These are phyloP conservation scores for Metarhizium guizhouense DNA, from an alignment of 2,329 filamentous ascomycete species.

Conservation along the genomic window DNA sequence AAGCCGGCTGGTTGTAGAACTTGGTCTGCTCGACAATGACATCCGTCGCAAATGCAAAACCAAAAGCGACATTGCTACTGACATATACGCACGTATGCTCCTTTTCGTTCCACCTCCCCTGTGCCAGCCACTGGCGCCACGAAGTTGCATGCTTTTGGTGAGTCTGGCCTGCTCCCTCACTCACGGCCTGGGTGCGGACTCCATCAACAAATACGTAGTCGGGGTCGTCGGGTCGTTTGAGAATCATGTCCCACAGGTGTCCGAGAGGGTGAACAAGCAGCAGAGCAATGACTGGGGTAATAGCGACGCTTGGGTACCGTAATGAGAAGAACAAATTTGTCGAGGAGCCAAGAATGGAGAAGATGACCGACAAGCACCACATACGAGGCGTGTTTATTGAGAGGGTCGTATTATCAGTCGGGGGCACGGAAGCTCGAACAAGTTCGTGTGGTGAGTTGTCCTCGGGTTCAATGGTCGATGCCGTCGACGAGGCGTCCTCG, in stretches of 20 bases:
- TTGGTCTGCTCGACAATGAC: constrained; percentile 85
- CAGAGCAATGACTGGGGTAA: constrained; percentile 80
- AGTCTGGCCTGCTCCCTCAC: constrained; percentile 10
- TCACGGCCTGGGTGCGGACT: constrained; percentile 18
- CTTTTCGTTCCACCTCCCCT: constrained; percentile 80
- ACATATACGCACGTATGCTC: constrained; percentile 86
- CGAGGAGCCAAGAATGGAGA: constrained; percentile 71
- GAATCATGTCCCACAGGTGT: constrained; percentile 63
- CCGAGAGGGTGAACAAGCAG: constrained; percentile 79
- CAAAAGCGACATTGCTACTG: constrained; percentile 82
- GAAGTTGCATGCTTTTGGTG: constrained; percentile 25
- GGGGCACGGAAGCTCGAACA: constrained; percentile 70
- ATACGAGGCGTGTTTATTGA: constrained; percentile 83
- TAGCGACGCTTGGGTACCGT: constrained; percentile 82
- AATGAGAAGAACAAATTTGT: constrained; percentile 85
- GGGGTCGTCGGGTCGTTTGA: constrained; percentile 54
- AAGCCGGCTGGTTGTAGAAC: constrained; percentile 77
- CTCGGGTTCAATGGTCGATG: constrained; percentile 40
- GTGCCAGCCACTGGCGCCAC: constrained; percentile 64
- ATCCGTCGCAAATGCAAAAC: constrained; percentile 82
- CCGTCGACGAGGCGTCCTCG: constrained; percentile 29
- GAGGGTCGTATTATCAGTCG: constrained; percentile 65
- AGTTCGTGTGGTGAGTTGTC: constrained; percentile 72
- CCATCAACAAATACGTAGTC: constrained; percentile 42
- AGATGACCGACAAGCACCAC: constrained; percentile 74